Conservation (phyloP, 2,329 filamentous ascomycete genomes). For the Calonectria montana region DNA sequence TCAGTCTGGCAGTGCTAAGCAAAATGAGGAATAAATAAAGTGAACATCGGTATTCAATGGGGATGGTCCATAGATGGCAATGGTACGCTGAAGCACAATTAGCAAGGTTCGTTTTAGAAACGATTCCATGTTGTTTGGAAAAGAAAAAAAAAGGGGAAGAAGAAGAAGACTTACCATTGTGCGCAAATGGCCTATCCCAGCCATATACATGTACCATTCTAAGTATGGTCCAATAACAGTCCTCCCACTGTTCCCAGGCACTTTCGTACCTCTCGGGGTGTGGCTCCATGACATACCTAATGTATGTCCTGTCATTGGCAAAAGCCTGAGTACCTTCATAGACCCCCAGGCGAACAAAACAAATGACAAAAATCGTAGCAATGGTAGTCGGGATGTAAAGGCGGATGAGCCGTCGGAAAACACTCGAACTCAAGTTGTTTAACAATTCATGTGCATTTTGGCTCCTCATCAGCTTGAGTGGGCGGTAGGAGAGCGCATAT, state of each 20-base stretch:
- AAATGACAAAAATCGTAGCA: conserved; percentile 60
- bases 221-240: conserved; percentile 53
- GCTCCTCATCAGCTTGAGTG: conserved; percentile 57
- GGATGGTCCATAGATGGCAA: conserved; percentile 73
- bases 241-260: conserved; percentile 9
- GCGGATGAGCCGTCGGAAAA: conserved; percentile 63
- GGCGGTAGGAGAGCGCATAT: conserved; percentile 67
- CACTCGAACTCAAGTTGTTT: conserved; percentile 59
- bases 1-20: conserved; percentile 61
- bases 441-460: conserved; percentile 53
- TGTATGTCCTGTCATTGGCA: conserved; percentile 53
- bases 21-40: conserved; percentile 67
- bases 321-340: conserved; percentile 63
- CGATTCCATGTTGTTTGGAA: no score
- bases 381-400: conserved; percentile 63
- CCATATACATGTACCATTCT: conserved; percentile 63
- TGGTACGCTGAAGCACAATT: conserved; percentile 56
- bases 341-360: conserved; percentile 56
- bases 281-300: conserved; percentile 39
- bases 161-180: conserved; percentile 51
- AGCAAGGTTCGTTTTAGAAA: conserved; percentile 17
- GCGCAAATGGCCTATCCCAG: conserved; percentile 62
- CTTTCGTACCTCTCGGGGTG: conserved; percentile 3
- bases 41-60: conserved; percentile 69
- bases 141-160: no score